Evolutionary conservation across 441 rosid genomes (phyloP).

Genomic region (Populus hybrid): DNA sequence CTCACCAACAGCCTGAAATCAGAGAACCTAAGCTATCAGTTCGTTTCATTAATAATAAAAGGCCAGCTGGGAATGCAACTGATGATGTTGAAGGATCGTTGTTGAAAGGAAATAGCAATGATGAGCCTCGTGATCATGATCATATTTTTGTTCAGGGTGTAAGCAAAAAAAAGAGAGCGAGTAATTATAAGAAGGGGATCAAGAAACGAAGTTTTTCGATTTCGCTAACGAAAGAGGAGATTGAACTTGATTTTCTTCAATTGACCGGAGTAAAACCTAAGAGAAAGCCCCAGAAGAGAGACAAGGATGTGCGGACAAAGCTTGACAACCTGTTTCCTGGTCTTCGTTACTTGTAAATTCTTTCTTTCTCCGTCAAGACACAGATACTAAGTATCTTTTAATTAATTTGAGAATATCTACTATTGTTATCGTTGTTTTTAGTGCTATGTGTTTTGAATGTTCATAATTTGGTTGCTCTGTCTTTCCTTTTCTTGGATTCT

Average conservation of each 20-base stretch:
- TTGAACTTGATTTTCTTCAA: conserved; percentile 9
- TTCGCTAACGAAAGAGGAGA: conserved; percentile 9
- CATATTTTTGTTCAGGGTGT: neutral
- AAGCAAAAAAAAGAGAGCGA: neutral
- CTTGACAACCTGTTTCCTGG: conserved; percentile 24
- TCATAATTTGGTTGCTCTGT: too few relatives aligned
- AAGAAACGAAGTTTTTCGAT: neutral
- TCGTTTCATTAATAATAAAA: too few relatives aligned
- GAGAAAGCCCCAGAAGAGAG: conserved; percentile 11
- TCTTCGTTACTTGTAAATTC: conserved; percentile 3
- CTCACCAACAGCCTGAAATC: too few relatives aligned
- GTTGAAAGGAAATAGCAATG: neutral
- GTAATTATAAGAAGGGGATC: neutral
- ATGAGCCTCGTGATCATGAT: too few relatives aligned
- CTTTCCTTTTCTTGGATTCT: neutral
- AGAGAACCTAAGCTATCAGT: too few relatives aligned
- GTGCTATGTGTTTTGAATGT: too few relatives aligned
- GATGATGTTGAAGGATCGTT: neutral
- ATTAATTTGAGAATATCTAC: neutral
- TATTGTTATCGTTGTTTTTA: neutral
- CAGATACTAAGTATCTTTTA: neutral
- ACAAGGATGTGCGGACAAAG: neutral
- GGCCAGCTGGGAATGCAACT: neutral
- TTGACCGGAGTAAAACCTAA: conserved; percentile 4
- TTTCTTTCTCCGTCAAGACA: neutral